Percentiles rank a stretch among this genome's conserved stretches.
These are phyloP conservation scores for Fabrea salina DNA, from an alignment of 169 alveolate species.

Conservation along the genomic window DNA sequence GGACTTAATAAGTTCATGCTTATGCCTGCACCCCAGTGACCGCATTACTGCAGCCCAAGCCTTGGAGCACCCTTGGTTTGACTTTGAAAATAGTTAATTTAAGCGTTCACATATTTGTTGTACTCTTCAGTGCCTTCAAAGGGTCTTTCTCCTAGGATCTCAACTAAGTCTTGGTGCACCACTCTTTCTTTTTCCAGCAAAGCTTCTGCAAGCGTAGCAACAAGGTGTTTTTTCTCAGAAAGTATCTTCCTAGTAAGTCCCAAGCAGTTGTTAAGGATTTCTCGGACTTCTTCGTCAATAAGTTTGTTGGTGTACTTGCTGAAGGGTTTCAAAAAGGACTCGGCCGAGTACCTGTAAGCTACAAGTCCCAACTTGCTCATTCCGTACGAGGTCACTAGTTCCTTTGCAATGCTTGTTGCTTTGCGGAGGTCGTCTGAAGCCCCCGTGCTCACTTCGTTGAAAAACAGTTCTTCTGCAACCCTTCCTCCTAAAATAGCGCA, in stretches of 20 bases:
- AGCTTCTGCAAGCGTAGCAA: background rate
- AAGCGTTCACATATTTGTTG: background rate
- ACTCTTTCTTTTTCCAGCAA: constrained; percentile 25
- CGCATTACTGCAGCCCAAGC: background rate
- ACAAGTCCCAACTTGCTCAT: constrained; percentile 10
- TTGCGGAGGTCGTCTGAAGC: constrained; percentile 54
- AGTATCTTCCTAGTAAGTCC: background rate
- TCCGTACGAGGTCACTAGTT: background rate
- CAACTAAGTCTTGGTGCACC: constrained; percentile 13
- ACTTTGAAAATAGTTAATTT: background rate
- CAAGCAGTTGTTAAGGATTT: background rate
- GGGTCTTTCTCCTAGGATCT: constrained; percentile 23
- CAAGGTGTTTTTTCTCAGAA: background rate
- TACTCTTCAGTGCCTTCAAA: constrained; percentile 21
- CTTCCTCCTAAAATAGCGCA: constrained; percentile 96
- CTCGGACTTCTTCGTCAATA: constrained; percentile 22
- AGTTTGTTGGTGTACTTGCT: background rate
- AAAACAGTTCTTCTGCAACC: constrained; percentile 94
- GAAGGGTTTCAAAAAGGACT: background rate
- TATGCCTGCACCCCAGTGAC: background rate
- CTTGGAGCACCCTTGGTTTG: background rate
- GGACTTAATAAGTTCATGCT: background rate
- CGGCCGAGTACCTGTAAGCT: background rate
- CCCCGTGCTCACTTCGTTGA: constrained; percentile 92
- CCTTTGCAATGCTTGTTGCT: background rate